A percentile compares a stretch with the other conserved stretches of the same genome.
Evolutionary conservation across 192 early-diverging fungal species (phyloP).

Genomic region (Diversispora eburnea): DNA sequence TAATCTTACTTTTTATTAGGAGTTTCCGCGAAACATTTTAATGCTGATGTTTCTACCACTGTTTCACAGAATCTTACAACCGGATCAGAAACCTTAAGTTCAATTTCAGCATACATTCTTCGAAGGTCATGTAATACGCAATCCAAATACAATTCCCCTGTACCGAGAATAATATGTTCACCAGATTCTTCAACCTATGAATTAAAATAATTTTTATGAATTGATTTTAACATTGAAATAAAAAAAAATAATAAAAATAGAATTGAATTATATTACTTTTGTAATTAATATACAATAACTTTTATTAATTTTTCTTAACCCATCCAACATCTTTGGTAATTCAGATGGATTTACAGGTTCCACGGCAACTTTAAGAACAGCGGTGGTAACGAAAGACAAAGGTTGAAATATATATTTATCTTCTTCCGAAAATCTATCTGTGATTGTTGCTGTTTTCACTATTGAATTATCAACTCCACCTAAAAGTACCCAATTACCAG

Average conservation of each 20-base stretch:
- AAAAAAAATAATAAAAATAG: not conserved
- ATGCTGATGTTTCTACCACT: conserved; percentile 86
- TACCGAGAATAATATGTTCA: conserved; percentile 91
- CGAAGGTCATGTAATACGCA: conserved; percentile 96
- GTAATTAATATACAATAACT: conserved; percentile 87
- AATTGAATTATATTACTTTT: conserved; percentile 41
- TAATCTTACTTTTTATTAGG: conserved; percentile 91
- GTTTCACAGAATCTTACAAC: conserved; percentile 95
- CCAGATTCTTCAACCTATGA: conserved; percentile 86
- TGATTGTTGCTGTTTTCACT: conserved; percentile 93
- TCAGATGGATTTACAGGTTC: conserved; percentile 98
- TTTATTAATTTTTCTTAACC: conserved; percentile 93
- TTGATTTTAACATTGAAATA: not conserved
- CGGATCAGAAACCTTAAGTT: conserved; percentile 97
- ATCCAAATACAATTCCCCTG: conserved; percentile 96
- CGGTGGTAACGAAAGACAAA: conserved; percentile 72
- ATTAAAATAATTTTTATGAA: not conserved
- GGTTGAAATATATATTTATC: conserved; percentile 82
- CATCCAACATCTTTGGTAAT: conserved; percentile 96
- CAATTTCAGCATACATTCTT: conserved; percentile 90
- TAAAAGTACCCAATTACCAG: conserved; percentile 89
- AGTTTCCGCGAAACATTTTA: conserved; percentile 96
- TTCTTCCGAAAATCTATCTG: conserved; percentile 61
- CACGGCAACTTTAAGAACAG: conserved; percentile 92
- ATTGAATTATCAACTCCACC: conserved; percentile 91